Evolutionary conservation across 202 grass and related monocot species (phyloP), one percentile per base, ranked within the genome.

Genomic region (Panicum hallii): DNA sequence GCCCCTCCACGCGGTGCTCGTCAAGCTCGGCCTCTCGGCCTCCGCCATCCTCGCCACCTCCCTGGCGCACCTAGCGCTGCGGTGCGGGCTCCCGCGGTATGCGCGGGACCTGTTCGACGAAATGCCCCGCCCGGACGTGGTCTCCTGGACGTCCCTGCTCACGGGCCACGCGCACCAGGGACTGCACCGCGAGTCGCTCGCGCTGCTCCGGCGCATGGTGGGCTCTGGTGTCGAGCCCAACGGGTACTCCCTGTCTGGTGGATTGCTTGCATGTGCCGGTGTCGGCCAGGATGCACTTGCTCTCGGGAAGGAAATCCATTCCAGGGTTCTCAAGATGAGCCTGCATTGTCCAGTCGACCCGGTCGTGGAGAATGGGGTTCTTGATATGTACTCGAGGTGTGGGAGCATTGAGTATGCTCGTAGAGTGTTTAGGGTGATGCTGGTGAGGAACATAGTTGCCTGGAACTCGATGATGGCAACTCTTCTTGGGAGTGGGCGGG

Each of bases 101-200:
- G 84, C 92, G 17, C 77, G 79, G 7, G 57, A 7, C 12, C 9
- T 94, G 84, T 94, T 94, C 80, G 84, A 89, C 67, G 89, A 87
- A 79, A 87, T 80, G 85, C 89, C 84, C 17, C 43, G 15, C 0
- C 78, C 34, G 45, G 87, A 94, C 34, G 87, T 94, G 19, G 84
- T 89, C 73, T 86, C 89, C 47, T 94, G 92, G 92, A 94, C 87
- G 74, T 84, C 92, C 30, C 84, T 94, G 81, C 11, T 91, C 67
- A 80, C 85, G 4, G 92, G 89, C 61, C 86, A 90, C 71, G 71
- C 86, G 15, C 88, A 86, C 43, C 91, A 88, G 45, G 86, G 88
- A 4, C 41, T 78, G 0, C 75, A 68, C 60, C 26, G 22, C 0
- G 63, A 90, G 3, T 64, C 88, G 1, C 56, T 93, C 15, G 41